Evolutionary conservation across 345 rosid species (phyloP).

Genomic region (Euclidium syriacum): DNA sequence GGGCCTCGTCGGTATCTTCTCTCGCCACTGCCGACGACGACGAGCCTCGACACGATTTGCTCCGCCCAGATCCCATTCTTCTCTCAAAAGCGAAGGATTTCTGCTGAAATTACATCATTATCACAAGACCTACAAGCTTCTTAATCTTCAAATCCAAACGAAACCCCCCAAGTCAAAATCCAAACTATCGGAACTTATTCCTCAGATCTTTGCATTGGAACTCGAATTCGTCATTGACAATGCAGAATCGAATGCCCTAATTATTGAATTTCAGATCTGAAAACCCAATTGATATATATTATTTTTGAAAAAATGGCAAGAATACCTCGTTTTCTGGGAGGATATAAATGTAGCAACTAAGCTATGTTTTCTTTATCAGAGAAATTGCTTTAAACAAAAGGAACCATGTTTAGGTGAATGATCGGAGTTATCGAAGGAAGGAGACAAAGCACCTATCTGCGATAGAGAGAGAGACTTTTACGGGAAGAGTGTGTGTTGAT

Average conservation of each 20-base stretch:
- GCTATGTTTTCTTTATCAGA: neutral
- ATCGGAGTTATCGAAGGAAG: slow-evolving; percentile 35
- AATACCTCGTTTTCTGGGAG: slow-evolving; percentile 1
- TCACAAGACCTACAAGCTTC: slow-evolving; percentile 11
- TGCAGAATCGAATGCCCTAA: slow-evolving; percentile 17
- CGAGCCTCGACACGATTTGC: slow-evolving; percentile 44
- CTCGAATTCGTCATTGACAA: neutral
- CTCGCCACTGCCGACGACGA: slow-evolving; percentile 22
- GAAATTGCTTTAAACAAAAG: slow-evolving; percentile 27
- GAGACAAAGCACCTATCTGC: slow-evolving; percentile 29
- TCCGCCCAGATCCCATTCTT: slow-evolving; percentile 79
- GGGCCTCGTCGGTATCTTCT: neutral
- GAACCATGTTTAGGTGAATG: slow-evolving; percentile 16
- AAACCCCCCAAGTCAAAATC: slow-evolving; percentile 9
- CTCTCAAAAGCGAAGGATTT: slow-evolving; percentile 9
- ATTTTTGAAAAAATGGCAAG: neutral
- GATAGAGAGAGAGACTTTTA: slow-evolving; percentile 31
- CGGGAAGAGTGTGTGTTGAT: slow-evolving; percentile 28
- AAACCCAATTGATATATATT: neutral
- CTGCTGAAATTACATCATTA: slow-evolving; percentile 17
- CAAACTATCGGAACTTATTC: neutral
- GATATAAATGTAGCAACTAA: slow-evolving; percentile 1
- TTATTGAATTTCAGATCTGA: slow-evolving; percentile 21
- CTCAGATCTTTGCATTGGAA: slow-evolving; percentile 15
- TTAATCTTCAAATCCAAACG: neutral